phyloP scores from a whole-genome alignment of 2,329 filamentous ascomycete genomes.

The Tolypocladium endophyticum region DNA sequence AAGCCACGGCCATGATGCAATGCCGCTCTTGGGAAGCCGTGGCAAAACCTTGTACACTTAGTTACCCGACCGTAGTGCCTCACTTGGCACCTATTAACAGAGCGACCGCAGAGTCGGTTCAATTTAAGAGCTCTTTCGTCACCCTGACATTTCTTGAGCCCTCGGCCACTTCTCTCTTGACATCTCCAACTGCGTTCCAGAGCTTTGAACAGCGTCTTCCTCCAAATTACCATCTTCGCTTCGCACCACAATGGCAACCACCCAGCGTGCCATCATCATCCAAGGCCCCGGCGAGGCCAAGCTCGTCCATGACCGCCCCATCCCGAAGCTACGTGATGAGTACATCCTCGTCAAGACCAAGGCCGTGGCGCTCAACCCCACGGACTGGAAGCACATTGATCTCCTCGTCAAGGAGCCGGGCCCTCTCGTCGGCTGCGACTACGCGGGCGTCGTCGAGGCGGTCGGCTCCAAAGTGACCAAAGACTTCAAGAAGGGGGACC shows the following conservation, averaged over 20 bases:
- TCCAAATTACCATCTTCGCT: background rate
- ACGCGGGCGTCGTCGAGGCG: conserved; percentile 19
- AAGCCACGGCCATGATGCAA: background rate
- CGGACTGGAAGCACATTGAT: conserved; percentile 22
- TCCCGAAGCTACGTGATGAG: background rate
- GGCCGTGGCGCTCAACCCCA: conserved; percentile 24
- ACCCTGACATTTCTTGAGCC: background rate
- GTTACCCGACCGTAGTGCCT: too few species aligned
- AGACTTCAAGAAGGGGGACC: conserved; percentile 11
- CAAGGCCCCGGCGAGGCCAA: background rate
- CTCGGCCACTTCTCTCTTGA: background rate
- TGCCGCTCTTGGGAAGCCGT: background rate
- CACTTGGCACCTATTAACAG: too few species aligned
- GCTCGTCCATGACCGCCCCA: background rate
- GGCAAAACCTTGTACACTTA: background rate
- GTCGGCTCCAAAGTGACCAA: conserved; percentile 8
- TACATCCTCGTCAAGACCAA: conserved; percentile 12
- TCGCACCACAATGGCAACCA: background rate
- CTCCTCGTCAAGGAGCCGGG: conserved; percentile 12
- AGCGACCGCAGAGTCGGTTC: background rate
- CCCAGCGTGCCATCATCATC: background rate
- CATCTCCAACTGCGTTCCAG: background rate
- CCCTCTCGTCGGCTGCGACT: conserved; percentile 21
- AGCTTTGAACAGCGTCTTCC: background rate
- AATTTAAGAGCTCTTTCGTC: background rate